Conservation (phyloP, 257 asterid species). For the Solanum okadae region DNA sequence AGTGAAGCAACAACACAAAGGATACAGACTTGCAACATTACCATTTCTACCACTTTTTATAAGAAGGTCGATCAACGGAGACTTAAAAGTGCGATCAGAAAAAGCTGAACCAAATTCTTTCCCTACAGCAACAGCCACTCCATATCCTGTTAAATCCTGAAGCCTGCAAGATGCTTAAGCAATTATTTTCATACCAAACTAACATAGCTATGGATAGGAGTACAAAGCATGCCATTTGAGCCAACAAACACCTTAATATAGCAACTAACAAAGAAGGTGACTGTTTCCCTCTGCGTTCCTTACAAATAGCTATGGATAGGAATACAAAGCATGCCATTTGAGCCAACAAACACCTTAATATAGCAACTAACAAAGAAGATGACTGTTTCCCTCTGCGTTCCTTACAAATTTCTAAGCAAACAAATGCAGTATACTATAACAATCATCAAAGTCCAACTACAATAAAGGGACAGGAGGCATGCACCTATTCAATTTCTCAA, state of each 20-base stretch:
- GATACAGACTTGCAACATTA: constrained; percentile 12
- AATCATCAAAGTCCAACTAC: neutral
- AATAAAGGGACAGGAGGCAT: neutral
- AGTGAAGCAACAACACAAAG: neutral
- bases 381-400: neutral
- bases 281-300: neutral
- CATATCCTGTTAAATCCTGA: constrained; percentile 93
- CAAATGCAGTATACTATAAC: neutral
- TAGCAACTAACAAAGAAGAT: neutral
- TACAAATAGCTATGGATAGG: neutral
- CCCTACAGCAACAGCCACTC: constrained; percentile 70
- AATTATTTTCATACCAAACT: neutral
- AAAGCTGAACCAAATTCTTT: constrained; percentile 52
- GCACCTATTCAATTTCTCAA: neutral
- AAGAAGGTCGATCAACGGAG: constrained; percentile 74
- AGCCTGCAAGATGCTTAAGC: constrained; percentile 43
- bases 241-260: neutral
- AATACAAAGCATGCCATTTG: neutral
- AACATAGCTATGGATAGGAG: neutral
- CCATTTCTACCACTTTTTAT: constrained; percentile 81
- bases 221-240: neutral
- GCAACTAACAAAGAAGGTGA: neutral
- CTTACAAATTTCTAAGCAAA: neutral
- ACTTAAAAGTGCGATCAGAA: constrained; percentile 59
- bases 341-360: neutral